Base-by-base conservation (phyloP, 352 stramenopile genomes). In the Phytophthora pini region DNA sequence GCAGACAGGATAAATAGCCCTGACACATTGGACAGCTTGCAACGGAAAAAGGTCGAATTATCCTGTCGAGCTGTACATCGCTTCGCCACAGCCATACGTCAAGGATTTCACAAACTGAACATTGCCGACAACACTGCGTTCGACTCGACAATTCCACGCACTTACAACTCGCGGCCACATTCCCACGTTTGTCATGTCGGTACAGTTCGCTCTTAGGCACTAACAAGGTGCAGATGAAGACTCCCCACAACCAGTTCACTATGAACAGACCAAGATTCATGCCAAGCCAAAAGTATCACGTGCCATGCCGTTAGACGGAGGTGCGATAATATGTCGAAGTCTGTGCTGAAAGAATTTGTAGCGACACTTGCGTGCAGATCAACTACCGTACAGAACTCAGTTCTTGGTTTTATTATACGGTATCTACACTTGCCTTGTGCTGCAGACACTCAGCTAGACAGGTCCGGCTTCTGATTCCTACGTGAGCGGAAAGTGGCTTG, bases 401-500 rank as follows among this genome's bases (percentile, higher is more conserved):
- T 13, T 24, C 46, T 40, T 5, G 40, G 27, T 17, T 44, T 44
- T 36, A 27, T 43, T 56, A 27, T 24, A 48, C 34, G 29, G 48
- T 56, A 47, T 53, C 22, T 65, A 59, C n/a, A 51, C 13, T 27
- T n/a, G 22, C 13, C 22, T 56, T 26, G 24, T 26, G 4, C 5
- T 24, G 29, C 29, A 32, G 10, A 51, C 4, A 22, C n/a, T 64
- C 27, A 60, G 56, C 34, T 70, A 7, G 24, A 55, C 22, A 45
- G 38, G n/a, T 44, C 29, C n/a, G 22, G 22, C 43, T 70, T 66
- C 9, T 65, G 55, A 11, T 56, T 15, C 22, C 36, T 24, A 17
- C 34, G 29, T 11, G 50, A 49, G 2, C 63, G 72, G 52, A 88
- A 89, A 34, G 68, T 66, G 7, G 40, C 61, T 49, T 88, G 81